Base-by-base conservation (phyloP, 179 eudicot species). In the Nepenthes alata region DNA sequence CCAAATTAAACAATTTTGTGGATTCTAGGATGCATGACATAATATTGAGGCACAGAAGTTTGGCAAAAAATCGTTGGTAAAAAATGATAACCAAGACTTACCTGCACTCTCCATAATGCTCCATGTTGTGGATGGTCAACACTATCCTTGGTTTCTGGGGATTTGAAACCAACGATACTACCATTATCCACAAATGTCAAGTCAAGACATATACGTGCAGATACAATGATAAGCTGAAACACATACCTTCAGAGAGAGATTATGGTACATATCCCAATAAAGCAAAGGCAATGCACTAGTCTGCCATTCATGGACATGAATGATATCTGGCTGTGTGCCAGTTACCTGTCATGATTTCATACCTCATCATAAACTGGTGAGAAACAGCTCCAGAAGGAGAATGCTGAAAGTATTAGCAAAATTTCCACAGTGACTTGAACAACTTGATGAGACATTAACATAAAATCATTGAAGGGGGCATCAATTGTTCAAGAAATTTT, bases 271-370 rank as follows among this genome's bases (percentile, higher is more conserved):
- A 70, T 89, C 97, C 91, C 97, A 89, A 70, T 85, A 89, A 44
- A 89, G 93, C 65, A 87, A 65, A 35, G 97, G 76, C 41, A 87
- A 66, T 37, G 76, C 89, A 72, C 87, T 79, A 47, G 83, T 87
- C 75, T 89, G 95, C 97, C 97, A 87, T 75, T 89, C 97, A 70
- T 89, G 97, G 65, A 89, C 83, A 72, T 89, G 91, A 59, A 89
- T 85, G 59, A 89, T 85, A 80, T 89, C 91, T 66, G 97, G 91
- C 11, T 87, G 82, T 62, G 75, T 76, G 56, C 81, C 79, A 70
- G 77, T 79, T 38, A 89, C 87, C 95, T 89, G 85, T 70, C 66
- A 58, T 14, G 72, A 66, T 51, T 49, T 41, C 16, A 47, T 48
- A 41, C n/a, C 48, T 54, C 1, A 35, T 53, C 59, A 62, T 39